phyloP scores from a whole-genome alignment of 2,329 filamentous ascomycete genomes.

The Colletotrichum euphorbiae region DNA sequence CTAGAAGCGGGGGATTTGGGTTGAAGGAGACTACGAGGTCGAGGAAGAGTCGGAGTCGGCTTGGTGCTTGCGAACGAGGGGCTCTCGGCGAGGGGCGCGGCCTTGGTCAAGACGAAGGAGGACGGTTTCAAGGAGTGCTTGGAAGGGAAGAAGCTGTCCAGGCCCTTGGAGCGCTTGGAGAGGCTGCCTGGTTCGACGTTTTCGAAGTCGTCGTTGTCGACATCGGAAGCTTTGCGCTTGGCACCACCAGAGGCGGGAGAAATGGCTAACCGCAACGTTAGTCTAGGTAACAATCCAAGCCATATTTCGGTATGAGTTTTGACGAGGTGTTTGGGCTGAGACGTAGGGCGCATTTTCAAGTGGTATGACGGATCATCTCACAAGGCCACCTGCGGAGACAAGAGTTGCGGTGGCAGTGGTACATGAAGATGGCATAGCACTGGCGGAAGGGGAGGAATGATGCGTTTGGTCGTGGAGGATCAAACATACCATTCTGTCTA shows the following conservation, averaged over 20 bases:
- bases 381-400: not conserved
- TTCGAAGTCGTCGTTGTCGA: slow-evolving; percentile 66
- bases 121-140: slow-evolving; percentile 64
- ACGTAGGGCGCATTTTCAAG: slow-evolving; percentile 20
- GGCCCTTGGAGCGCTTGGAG: slow-evolving; percentile 69
- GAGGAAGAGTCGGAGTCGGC: slow-evolving; percentile 45
- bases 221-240: slow-evolving; percentile 69
- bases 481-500: slow-evolving; percentile 75
- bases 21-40: slow-evolving; percentile 60
- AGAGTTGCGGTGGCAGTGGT: slow-evolving; percentile 2
- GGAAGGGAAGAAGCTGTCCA: slow-evolving; percentile 51
- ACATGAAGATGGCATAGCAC: not conserved
- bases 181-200: slow-evolving; percentile 70
- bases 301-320: not conserved
- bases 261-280: slow-evolving; percentile 51
- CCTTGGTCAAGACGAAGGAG: slow-evolving; percentile 58
- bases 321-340: not conserved
- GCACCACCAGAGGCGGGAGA: slow-evolving; percentile 52
- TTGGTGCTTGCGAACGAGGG: slow-evolving; percentile 25
- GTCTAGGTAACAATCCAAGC: not conserved
- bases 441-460: not conserved
- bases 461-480: slow-evolving; percentile 25
- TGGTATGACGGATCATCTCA: not conserved
- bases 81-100: slow-evolving; percentile 47
- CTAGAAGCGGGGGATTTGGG: slow-evolving; percentile 64